Evolutionary conservation across 164 flowering plant genomes (phyloP), one percentile per base, ranked within the genome.

Genomic region (Kingdonia uniflora): DNA sequence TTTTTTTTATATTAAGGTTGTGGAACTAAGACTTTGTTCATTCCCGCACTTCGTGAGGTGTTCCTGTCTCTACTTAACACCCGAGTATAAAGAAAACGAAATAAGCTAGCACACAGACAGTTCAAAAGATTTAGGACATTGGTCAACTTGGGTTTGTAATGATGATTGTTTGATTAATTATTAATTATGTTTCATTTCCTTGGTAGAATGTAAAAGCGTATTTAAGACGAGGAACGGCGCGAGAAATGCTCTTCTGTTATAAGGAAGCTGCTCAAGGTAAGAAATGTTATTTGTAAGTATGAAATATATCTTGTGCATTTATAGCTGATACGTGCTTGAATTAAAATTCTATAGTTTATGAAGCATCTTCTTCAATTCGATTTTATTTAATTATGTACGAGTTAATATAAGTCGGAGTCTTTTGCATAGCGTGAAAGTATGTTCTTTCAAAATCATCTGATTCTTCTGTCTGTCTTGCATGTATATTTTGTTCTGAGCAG

Each of bases 151-250:
- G 44, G 17, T 10, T 16, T 19, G 13, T 47, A 20, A 13, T 47
- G 29, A 47, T 20, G 51, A 20, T 47, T 20, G 44, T 44, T 19
- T 16, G 6, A 1, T 17, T 52, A 19, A 46, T 45, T 15, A 21
- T 52, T 14, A 35, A 48, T 12, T 11, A 16, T 59, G 63, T 55
- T 26, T 19, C 19, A 55, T 23, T 61, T 58, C 83, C 8, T 29
- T 29, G 35, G 4, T 29, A 92, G 99, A 85, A 82, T 79, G 96
- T 92, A 56, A 92, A 92, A 71, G 91, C 99, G 35, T 92, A 82
- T 74, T 48, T 92, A 63, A 82, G 99, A 60, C 84, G 96, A 61
- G 99, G 97, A 53, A 79, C 95, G 15, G 95, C 99, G 41, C 78
- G 82, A 59, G 96, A 92, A 61, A 73, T 84, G 48, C 84, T 86